These are phyloP conservation scores for Licmophora abbreviata DNA, from an alignment of 108 stramenopile species.

Conservation along the genomic window DNA sequence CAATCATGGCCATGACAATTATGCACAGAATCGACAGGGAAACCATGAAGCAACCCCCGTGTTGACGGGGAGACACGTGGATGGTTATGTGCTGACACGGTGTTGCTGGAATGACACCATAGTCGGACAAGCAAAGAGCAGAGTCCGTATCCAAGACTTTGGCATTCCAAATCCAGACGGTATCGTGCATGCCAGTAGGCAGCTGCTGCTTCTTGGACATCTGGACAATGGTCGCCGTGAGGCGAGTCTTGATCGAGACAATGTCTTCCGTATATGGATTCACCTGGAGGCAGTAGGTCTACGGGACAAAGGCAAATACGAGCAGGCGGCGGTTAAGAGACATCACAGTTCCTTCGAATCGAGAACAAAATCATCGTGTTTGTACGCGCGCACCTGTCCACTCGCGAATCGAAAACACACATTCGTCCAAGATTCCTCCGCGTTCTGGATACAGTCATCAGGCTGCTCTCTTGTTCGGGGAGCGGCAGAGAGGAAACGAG, in stretches of 20 bases:
- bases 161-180: constrained; percentile 10
- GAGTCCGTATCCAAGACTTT: constrained; percentile 5
- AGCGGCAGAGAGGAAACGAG: too few relatives aligned
- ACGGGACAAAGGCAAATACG: too few relatives aligned
- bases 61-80: constrained; percentile 20
- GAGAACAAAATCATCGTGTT: too few relatives aligned
- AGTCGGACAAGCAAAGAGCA: too few relatives aligned
- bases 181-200: neutral
- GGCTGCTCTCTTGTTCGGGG: too few relatives aligned
- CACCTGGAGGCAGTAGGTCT: constrained; percentile 2
- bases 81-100: constrained; percentile 15
- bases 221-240: neutral
- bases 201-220: neutral
- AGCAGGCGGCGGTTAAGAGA: too few relatives aligned
- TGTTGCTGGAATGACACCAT: neutral
- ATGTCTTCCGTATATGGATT: constrained; percentile 4
- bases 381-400: too few relatives aligned
- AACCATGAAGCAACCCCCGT: constrained; percentile 46
- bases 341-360: too few relatives aligned
- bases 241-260: neutral
- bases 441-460: too few relatives aligned
- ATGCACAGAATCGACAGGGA: constrained; percentile 28
- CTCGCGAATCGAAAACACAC: too few relatives aligned
- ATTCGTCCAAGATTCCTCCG: too few relatives aligned
- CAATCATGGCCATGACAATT: constrained; percentile 20